A percentile compares a stretch with the other conserved stretches of the same genome.
phyloP scores from a whole-genome alignment of 1,284 basidiomycete genomes.

The Apiotrichum porosum region DNA sequence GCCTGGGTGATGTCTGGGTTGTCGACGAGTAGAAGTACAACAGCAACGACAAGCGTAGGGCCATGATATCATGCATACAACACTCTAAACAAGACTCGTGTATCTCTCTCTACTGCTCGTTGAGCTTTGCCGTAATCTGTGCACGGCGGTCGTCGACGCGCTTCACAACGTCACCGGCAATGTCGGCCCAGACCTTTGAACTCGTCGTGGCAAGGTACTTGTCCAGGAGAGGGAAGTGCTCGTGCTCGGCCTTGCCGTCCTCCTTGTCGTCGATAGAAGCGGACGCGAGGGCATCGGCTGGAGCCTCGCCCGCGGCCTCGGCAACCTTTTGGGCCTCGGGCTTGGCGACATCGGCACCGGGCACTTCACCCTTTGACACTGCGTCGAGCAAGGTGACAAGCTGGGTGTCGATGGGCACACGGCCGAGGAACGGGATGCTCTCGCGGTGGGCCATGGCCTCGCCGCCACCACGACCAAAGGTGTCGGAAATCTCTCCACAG shows the following conservation, averaged over 20 bases:
- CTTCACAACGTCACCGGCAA: conserved; percentile 36
- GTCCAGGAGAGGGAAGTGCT: conserved; percentile 44
- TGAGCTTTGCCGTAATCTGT: conserved; percentile 10
- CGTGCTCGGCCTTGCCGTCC: neutral
- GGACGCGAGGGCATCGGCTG: neutral
- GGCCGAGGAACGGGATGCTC: conserved; percentile 72
- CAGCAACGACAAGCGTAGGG: no score
- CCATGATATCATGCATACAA: conserved; percentile 13
- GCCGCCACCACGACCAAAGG: conserved; percentile 93
- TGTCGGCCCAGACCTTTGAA: conserved; percentile 44
- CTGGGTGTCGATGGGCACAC: conserved; percentile 89
- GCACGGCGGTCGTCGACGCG: conserved; percentile 19
- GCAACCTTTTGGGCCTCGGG: neutral
- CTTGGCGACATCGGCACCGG: conserved; percentile 18
- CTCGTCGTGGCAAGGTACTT: conserved; percentile 47
- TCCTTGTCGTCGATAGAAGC: neutral
- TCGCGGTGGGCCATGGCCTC: conserved; percentile 76
- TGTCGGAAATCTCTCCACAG: conserved; percentile 86
- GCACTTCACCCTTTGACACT: conserved; percentile 50
- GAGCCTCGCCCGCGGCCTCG: neutral
- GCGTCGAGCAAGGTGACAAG: conserved; percentile 84
- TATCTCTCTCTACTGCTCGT: neutral
- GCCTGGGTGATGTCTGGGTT: conserved; percentile 11
- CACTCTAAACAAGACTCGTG: neutral
- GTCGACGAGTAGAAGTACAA: conserved; percentile 6